Evolutionary conservation across 2,329 filamentous ascomycete genomes (phyloP), one percentile per base, ranked within the genome.

Genomic region (Neonectria sp.): DNA sequence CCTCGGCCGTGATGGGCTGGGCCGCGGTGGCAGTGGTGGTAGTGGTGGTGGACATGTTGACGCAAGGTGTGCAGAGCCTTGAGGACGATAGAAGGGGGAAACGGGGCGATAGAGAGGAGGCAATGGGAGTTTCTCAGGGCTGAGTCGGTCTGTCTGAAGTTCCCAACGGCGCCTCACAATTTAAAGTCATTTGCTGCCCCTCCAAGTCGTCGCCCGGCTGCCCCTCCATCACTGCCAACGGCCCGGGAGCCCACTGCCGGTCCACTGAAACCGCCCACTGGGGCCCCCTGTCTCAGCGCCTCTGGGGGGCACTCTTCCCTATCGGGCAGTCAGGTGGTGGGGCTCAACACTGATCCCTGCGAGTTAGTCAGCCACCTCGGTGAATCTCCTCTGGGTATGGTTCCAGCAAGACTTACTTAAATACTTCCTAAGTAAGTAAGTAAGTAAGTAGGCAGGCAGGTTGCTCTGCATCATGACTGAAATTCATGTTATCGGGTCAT

Each of bases 1-100:
- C 94, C 75, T 96, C 90, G 21, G 95, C 94, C 59, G 94, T 97
- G 78, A 97, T 94, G 63, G 89, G 86, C 77, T 90, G 86, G 46
- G 86, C 79, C 43, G 83, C 84, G 45, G 82, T 86, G 29, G 86
- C 87, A 37, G 86, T 86, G 25, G 73, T 73, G 17, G 77, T 79
- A 6, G 77, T 77, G 33, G 79, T 75, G 45, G 77, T 76, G 58
- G 81, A 78, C 74, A 79, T 82, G 46, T 67, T 71, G 67, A 66
- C 58, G 60, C 53, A 37, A 11, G 33, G 24, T 27, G 31, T 27
- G 40, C 17, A 17, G 51, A 8, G 21, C 31, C 21, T 17, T 31
- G 21, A 25, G 13, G 37, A 48, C 12, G 25, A 59, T n/a, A 61
- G 40, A 35, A 58, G 21, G 25, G 21, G 33, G 55, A 45, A 58